Conservation (phyloP, 192 early-diverging fungal genomes). For the Backusella psychrophila region DNA sequence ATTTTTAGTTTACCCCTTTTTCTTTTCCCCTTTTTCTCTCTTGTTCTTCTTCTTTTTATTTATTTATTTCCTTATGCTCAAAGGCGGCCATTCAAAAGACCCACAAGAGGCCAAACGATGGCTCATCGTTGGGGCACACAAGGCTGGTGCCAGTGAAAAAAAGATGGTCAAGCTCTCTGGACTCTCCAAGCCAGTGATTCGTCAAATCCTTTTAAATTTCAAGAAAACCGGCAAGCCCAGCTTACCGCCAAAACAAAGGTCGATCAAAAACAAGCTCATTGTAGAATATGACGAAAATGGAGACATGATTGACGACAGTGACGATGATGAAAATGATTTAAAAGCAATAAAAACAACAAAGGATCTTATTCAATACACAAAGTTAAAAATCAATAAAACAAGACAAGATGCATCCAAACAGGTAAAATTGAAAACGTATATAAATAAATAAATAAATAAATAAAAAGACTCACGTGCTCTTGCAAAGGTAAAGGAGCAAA, state of each 20-base stretch:
- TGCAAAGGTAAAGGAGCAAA: background rate
- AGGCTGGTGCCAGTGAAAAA: constrained; percentile 32
- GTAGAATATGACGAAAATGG: constrained; percentile 36
- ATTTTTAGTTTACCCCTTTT: background rate
- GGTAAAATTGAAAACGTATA: background rate
- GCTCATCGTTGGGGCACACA: constrained; percentile 33
- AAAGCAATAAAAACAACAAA: constrained; percentile 2
- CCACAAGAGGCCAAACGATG: constrained; percentile 30
- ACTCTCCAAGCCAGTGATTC: constrained; percentile 26
- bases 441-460: background rate
- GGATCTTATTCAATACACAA: constrained; percentile 8
- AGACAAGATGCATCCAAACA: background rate
- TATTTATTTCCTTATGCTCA: background rate
- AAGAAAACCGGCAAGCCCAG: constrained; percentile 26
- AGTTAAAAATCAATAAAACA: background rate
- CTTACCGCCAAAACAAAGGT: constrained; percentile 11
- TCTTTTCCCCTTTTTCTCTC: background rate
- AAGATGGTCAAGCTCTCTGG: constrained; percentile 22
- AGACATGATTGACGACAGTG: constrained; percentile 18
- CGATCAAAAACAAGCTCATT: constrained; percentile 20
- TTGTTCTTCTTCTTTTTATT: background rate
- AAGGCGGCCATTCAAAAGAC: background rate
- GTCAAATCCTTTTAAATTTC: constrained; percentile 34
- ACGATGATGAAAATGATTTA: constrained; percentile 7
- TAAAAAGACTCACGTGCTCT: background rate